These are phyloP conservation scores for Trichoderma sp. DNA, from an alignment of 2,329 filamentous ascomycete species.

Conservation along the genomic window DNA sequence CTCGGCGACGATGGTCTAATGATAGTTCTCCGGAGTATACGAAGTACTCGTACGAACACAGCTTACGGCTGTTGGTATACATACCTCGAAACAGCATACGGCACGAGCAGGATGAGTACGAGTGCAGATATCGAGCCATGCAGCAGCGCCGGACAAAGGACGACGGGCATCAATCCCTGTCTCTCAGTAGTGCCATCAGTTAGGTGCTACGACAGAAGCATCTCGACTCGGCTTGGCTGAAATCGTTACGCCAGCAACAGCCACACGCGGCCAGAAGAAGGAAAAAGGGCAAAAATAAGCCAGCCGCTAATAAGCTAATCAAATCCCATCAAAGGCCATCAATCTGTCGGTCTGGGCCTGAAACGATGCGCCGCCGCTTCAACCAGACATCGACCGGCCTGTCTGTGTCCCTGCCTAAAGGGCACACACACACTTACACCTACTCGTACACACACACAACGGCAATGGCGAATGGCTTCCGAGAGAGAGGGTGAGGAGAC, in stretches of 20 bases:
- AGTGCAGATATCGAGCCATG: neutral
- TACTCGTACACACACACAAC: neutral
- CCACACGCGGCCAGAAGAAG: slow-evolving; percentile 5
- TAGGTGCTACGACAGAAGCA: neutral
- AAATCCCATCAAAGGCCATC: neutral
- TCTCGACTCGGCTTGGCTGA: slow-evolving; percentile 11
- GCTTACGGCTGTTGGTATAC: neutral
- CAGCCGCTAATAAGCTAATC: slow-evolving; percentile 1
- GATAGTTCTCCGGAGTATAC: neutral
- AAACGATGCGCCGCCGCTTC: neutral
- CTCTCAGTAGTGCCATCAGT: neutral
- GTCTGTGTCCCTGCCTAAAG: slow-evolving; percentile 14
- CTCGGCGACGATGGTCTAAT: neutral
- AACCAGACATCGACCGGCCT: neutral
- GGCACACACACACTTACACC: neutral
- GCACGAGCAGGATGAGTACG: neutral
- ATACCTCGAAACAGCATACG: neutral
- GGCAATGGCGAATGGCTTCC: neutral
- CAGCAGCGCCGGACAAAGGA: neutral
- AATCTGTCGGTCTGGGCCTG: slow-evolving; percentile 9
- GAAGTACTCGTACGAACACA: neutral
- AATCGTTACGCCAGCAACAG: slow-evolving; percentile 12
- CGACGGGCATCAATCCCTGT: neutral
- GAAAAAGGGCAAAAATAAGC: neutral
- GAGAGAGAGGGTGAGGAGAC: neutral